These are phyloP conservation scores for Tripterygium wilfordii DNA, from an alignment of 177 flowering plant species.

Conservation along the genomic window DNA sequence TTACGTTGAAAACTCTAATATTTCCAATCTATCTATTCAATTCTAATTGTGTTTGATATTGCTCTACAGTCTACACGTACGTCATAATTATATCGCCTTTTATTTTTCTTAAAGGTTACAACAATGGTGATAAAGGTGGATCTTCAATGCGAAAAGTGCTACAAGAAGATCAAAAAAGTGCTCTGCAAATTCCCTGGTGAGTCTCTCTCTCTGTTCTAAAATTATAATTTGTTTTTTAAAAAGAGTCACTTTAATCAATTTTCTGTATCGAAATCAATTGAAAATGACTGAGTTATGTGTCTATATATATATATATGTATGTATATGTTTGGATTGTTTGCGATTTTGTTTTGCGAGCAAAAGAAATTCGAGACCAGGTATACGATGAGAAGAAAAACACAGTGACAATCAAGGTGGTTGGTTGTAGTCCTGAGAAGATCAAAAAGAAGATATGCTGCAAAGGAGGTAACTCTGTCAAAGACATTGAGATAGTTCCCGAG, in stretches of 20 bases:
- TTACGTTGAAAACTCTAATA: too few relatives aligned
- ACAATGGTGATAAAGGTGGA: slow-evolving; percentile 37
- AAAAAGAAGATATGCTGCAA: slow-evolving; percentile 28
- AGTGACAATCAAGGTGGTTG: slow-evolving; percentile 39
- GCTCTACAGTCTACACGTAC: too few relatives aligned
- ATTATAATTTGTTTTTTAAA: too few relatives aligned
- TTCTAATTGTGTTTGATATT: too few relatives aligned
- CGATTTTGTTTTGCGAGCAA: slow-evolving; percentile 22
- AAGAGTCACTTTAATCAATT: too few relatives aligned
- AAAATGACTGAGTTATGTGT: slow-evolving; percentile 2
- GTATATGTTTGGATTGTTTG: slow-evolving; percentile 3
- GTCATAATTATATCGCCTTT: too few relatives aligned
- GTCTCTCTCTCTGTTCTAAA: slow-evolving; percentile 10
- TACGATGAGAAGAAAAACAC: slow-evolving; percentile 34
- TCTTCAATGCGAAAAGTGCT: slow-evolving; percentile 27
- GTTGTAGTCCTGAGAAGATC: slow-evolving; percentile 40
- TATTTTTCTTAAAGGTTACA: slow-evolving; percentile 27
- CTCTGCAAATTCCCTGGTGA: slow-evolving; percentile 36
- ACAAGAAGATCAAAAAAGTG: slow-evolving; percentile 35
- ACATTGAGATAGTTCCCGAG: slow-evolving; percentile 36
- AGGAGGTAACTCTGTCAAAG: slow-evolving; percentile 28
- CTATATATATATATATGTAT: background rate
- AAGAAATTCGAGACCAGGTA: slow-evolving; percentile 43
- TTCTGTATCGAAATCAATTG: background rate
- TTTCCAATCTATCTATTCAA: too few relatives aligned